A percentile compares a stretch with the other conserved stretches of the same genome.
These are phyloP conservation scores for Fusarium buxicola DNA, from an alignment of 2,329 filamentous ascomycete genomes.

Conservation along the genomic window DNA sequence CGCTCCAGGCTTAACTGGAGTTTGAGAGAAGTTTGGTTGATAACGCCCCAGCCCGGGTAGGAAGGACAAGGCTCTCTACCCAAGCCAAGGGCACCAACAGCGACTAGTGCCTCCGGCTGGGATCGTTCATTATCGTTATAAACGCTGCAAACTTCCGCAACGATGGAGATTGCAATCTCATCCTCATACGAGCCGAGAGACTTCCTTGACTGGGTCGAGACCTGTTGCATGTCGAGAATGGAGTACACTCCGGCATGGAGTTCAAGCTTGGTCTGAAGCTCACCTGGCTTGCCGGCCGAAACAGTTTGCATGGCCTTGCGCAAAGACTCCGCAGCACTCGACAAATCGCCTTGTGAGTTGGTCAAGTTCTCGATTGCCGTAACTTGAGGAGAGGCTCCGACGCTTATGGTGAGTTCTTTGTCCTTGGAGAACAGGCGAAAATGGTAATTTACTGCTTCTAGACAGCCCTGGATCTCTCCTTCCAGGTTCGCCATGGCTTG, in stretches of 20 bases:
- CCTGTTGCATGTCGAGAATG: conserved; percentile 72
- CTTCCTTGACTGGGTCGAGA: conserved; percentile 63
- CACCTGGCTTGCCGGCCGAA: background rate
- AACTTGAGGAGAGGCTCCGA: conserved; percentile 51
- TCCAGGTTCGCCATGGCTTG: conserved; percentile 48
- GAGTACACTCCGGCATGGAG: conserved; percentile 75
- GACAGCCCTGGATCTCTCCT: conserved; percentile 48
- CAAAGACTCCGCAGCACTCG: conserved; percentile 9
- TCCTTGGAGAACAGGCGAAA: conserved; percentile 19
- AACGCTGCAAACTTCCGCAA: conserved; percentile 71
- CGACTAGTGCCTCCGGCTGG: conserved; percentile 65
- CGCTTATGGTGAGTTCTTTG: conserved; percentile 44
- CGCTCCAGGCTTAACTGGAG: background rate
- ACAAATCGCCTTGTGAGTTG: background rate
- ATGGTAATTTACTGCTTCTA: conserved; percentile 38
- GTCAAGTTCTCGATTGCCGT: conserved; percentile 45
- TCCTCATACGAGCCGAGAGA: conserved; percentile 46
- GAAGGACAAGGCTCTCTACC: conserved; percentile 70
- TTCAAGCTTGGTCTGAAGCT: conserved; percentile 56
- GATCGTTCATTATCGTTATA: conserved; percentile 58
- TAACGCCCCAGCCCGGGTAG: conserved; percentile 71
- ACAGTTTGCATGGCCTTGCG: conserved; percentile 7
- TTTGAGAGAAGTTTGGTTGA: conserved; percentile 53
- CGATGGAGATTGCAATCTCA: conserved; percentile 66
- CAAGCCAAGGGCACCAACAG: conserved; percentile 68